Percentiles rank a stretch among this genome's conserved stretches.
These are phyloP conservation scores for Rutstroemia sp. DNA, from an alignment of 2,329 filamentous ascomycete species.

Conservation along the genomic window DNA sequence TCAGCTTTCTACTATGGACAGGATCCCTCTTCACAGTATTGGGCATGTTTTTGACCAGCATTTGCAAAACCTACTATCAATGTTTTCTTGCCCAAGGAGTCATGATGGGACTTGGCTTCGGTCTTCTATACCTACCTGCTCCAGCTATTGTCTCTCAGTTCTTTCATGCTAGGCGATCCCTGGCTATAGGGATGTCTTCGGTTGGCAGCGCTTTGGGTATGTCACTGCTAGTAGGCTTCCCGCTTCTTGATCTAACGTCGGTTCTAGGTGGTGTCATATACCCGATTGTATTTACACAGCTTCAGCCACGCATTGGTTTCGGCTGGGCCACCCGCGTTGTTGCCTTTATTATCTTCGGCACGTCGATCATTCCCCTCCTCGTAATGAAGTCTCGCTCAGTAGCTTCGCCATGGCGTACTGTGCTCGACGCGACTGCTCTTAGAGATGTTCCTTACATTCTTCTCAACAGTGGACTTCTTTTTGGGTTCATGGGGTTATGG, in stretches of 20 bases:
- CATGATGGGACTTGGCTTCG: slow-evolving; percentile 22
- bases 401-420: not conserved
- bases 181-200: not conserved
- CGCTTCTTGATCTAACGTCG: not conserved
- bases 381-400: not conserved
- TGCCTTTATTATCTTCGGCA: not conserved
- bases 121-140: not conserved
- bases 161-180: not conserved
- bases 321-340: not conserved
- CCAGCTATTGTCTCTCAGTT: not conserved
- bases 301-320: not conserved
- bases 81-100: slow-evolving; percentile 30
- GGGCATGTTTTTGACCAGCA: slow-evolving; percentile 31
- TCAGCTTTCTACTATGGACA: slow-evolving; percentile 36
- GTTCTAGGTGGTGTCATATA: not conserved
- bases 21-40: slow-evolving; percentile 13
- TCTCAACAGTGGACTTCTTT: not conserved
- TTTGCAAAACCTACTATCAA: slow-evolving; percentile 30
- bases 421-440: not conserved
- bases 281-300: not conserved
- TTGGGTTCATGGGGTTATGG: not conserved
- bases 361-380: not conserved
- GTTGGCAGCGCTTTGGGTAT: not conserved
- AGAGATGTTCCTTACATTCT: not conserved
- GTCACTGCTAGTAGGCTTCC: not conserved